phyloP scores from a whole-genome alignment of 2,329 filamentous ascomycete species.

The Microdochium nivale region DNA sequence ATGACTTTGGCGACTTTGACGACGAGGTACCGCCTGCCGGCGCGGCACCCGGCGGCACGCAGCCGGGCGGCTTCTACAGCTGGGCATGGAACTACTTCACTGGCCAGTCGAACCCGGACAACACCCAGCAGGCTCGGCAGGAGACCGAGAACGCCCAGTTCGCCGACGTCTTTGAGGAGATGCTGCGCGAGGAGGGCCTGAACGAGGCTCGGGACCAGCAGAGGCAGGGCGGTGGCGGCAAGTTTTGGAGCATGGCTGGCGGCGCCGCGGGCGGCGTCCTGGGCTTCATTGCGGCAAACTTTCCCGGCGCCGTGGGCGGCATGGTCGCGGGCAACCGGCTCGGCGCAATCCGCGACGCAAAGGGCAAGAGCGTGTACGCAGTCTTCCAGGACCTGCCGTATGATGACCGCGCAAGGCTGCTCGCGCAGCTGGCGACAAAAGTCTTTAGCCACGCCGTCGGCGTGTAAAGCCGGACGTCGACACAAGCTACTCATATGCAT shows the following conservation, averaged over 20 bases:
- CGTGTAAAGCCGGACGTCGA: too few relatives aligned
- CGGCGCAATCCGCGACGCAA: slow-evolving; percentile 82
- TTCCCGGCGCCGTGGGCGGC: slow-evolving; percentile 81
- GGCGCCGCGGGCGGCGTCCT: slow-evolving; percentile 81
- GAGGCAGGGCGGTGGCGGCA: slow-evolving; percentile 55
- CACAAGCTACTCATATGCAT: too few relatives aligned
- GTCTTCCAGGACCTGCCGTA: slow-evolving; percentile 85
- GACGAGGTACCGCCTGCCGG: slow-evolving; percentile 29
- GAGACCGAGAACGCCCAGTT: slow-evolving; percentile 72
- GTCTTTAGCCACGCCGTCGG: slow-evolving; percentile 76
- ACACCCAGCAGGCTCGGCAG: slow-evolving; percentile 31
- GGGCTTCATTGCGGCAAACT: slow-evolving; percentile 91
- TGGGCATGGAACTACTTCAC: slow-evolving; percentile 67
- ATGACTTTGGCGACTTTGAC: slow-evolving; percentile 31
- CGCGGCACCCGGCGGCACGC: slow-evolving; percentile 30
- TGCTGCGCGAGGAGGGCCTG: slow-evolving; percentile 81
- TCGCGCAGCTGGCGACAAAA: slow-evolving; percentile 77
- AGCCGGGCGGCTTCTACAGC: slow-evolving; percentile 45
- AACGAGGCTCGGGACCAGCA: slow-evolving; percentile 59
- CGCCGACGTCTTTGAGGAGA: slow-evolving; percentile 78
- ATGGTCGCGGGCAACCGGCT: slow-evolving; percentile 87
- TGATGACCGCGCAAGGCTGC: slow-evolving; percentile 67
- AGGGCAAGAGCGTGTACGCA: slow-evolving; percentile 88
- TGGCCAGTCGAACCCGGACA: slow-evolving; percentile 21
- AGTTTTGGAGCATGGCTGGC: slow-evolving; percentile 83